These are phyloP conservation scores for Ceratobasidium sp. DNA, from an alignment of 1,284 basidiomycete genomes.

Conservation along the genomic window DNA sequence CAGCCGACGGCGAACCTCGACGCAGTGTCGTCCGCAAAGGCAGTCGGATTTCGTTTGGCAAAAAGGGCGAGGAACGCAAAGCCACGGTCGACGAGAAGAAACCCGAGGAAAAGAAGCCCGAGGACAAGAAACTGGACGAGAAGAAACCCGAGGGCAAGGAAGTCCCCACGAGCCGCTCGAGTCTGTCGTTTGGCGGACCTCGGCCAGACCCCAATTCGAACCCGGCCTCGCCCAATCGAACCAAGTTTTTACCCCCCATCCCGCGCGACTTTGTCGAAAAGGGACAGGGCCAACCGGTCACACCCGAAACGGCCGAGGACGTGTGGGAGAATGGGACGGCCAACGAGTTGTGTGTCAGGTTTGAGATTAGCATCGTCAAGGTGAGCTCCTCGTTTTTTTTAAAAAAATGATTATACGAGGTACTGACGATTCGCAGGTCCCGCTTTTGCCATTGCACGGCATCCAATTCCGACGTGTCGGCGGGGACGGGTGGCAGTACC, in stretches of 20 bases:
- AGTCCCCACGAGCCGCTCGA: conserved; percentile 17
- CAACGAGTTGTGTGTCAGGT: conserved; percentile 81
- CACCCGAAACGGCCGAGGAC: conserved; percentile 68
- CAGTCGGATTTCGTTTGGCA: conserved; percentile 73
- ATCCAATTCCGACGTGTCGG: conserved; percentile 93
- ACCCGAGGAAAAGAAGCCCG: not conserved
- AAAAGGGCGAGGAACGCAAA: conserved; percentile 52
- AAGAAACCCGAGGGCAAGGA: conserved; percentile 47
- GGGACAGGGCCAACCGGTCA: conserved; percentile 53
- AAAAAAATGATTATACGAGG: conserved; percentile 21
- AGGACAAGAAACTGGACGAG: conserved; percentile 51
- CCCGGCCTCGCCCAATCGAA: conserved; percentile 12
- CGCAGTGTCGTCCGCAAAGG: conserved; percentile 72
- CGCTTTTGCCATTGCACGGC: conserved; percentile 91
- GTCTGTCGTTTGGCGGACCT: conserved; percentile 32
- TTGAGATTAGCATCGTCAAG: conserved; percentile 95
- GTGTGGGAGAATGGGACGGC: conserved; percentile 75
- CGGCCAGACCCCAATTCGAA: too few species aligned
- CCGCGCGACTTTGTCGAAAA: conserved; percentile 63
- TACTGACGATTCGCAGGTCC: conserved; percentile 73
- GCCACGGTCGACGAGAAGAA: too few species aligned
- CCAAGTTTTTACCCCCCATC: conserved; percentile 73
- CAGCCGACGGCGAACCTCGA: conserved; percentile 46
- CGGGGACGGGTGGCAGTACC: conserved; percentile 97
- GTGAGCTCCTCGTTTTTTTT: conserved; percentile 55